Base-by-base conservation (phyloP, 371 early-diverging fungal genomes). In the Phascolomyces articulosus region DNA sequence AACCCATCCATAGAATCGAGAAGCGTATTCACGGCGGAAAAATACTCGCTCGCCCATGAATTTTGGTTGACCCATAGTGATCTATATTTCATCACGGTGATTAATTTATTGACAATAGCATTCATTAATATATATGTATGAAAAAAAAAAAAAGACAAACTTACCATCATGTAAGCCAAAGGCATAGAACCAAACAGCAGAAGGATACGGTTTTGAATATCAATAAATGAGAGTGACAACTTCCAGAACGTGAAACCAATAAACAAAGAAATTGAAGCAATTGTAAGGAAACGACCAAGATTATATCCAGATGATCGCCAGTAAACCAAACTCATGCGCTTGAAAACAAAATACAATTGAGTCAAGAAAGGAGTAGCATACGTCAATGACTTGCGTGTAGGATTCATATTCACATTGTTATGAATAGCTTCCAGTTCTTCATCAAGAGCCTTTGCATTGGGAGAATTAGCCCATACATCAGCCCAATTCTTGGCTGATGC, bases 141-240 rank as follows among this genome's bases (percentile, higher is more conserved):
- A 53, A 27, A 34, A 6, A 53, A 27, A 13, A 53, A 28, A 8
- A 28, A 24, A 23, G 24, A 21, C 7, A 27, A 27, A 1, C 54
- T 53, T 53, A 53, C 54, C 54, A 53, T 53, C 13, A 38, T 31
- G 16, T 58, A 31, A 2, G 58, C 58, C 40, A 58, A 31, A 7
- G 34, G 29, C 28, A 58, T 23, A 40, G 58, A 23, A 24, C 81
- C 74, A 72, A 90, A 91, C 26, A 91, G 68, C 15, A 85, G 85
- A 64, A 91, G 90, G 10, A 87, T 74, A 40, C 86, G 78, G 62
- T 85, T 86, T 60, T 86, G 86, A n/a, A 87, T 70, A 60, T 89
- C 91, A 8, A 75, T 60, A 3, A 79, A 64, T 13, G 85, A 68
- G 54, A 66, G 16, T 13, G 75, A 75, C 20, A 83, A 66, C 41